Percentiles rank a stretch among this genome's conserved stretches.
Evolutionary conservation across 305 asterid genomes (phyloP).

Genomic region (Andrographis paniculata): DNA sequence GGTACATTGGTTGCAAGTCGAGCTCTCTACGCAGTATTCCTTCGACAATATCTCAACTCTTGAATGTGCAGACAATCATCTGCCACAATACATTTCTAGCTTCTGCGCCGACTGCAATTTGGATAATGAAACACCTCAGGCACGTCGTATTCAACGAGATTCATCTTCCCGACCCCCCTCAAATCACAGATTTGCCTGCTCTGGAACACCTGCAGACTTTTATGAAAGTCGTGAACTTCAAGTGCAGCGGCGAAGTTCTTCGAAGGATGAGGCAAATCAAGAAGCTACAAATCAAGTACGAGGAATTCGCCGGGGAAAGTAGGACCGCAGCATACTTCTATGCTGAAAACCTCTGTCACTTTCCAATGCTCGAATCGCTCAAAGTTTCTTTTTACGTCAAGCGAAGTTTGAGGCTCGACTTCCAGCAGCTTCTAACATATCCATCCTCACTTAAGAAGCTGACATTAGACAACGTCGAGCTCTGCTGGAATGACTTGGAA

Average conservation of each 20-base stretch:
- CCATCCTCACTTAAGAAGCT: conserved; percentile 20
- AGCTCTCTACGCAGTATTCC: too few relatives aligned
- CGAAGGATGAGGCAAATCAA: conserved; percentile 14
- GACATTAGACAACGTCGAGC: not conserved
- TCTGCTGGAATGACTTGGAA: conserved; percentile 17
- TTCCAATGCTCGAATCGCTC: conserved; percentile 8
- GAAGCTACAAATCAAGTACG: not conserved
- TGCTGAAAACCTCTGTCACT: conserved; percentile 8
- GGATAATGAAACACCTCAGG: not conserved
- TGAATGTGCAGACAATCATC: not conserved
- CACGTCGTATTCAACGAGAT: not conserved
- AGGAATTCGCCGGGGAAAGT: not conserved
- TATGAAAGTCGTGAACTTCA: not conserved
- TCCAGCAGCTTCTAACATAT: not conserved
- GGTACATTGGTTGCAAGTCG: too few relatives aligned
- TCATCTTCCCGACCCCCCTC: conserved; percentile 8
- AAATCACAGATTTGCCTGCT: not conserved
- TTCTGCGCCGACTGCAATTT: not conserved
- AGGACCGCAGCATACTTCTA: not conserved
- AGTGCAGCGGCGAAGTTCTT: conserved; percentile 1
- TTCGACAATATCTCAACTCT: not conserved
- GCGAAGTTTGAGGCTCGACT: not conserved
- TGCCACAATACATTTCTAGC: not conserved
- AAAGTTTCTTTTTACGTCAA: not conserved
- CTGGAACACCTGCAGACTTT: conserved; percentile 15